Evolutionary conservation across 495 filamentous ascomycete genomes (phyloP), one percentile per base, ranked within the genome.

Genomic region (Aspergillus ostianus): DNA sequence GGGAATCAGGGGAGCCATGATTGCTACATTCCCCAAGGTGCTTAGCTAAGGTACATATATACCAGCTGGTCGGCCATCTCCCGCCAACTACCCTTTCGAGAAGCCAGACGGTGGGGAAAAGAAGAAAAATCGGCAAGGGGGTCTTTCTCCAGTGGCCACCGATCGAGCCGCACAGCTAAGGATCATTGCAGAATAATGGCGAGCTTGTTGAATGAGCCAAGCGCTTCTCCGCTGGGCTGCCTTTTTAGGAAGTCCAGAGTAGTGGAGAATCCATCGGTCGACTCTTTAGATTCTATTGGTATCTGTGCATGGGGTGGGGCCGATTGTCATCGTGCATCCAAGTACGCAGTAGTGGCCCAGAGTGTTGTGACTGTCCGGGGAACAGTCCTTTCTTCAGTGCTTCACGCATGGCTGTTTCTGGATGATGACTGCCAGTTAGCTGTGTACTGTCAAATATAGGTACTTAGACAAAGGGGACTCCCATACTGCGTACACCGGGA

Each of bases 211-310:
- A 47, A 57, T 59, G 32, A 6, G 59, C 30, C 36, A 41, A 68
- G 62, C 55, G 21, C 29, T 62, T 65, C 58, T 48, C 50, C 21
- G 23, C 3, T 19, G 46, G 51, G 6, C 62, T 67, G 53, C 69
- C 63, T 8, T 15, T 61, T 65, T 51, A 9, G 61, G 69, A 64
- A 69, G 69, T 67, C 67, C 56, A 32, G 6, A 23, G 67, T 49
- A 69, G 69, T 69, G 69, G 68, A 60, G 51, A 15, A 41, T 41
- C 12, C 8, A 8, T 41, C 8, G 36, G 12, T 41, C 12, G 36
- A 41, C 13, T 41, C n/a, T n/a, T n/a, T n/a, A n/a, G n/a, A n/a
- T n/a, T n/a, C n/a, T n/a, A n/a, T n/a, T n/a, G n/a, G n/a, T n/a
- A n/a, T n/a, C n/a, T n/a, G n/a, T n/a, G n/a, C n/a, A n/a, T n/a